Percentiles rank a stretch among this genome's conserved stretches.
These are phyloP conservation scores for Curvularia lunata DNA, from an alignment of 2,329 filamentous ascomycete species.

Conservation along the genomic window DNA sequence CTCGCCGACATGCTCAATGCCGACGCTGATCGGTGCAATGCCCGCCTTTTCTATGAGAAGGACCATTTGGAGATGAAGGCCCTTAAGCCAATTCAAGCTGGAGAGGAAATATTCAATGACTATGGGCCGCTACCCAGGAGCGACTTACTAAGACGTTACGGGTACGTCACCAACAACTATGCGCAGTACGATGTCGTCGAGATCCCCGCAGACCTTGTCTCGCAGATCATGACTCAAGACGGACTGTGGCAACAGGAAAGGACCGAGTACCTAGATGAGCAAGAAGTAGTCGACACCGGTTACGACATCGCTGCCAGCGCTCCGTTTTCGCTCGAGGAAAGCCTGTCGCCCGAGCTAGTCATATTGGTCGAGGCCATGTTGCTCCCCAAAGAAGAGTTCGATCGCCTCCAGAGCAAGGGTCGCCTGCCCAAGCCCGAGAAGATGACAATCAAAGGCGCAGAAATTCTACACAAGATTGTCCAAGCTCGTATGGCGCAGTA, in stretches of 20 bases:
- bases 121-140: conserved; percentile 84
- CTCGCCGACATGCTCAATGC: conserved; percentile 91
- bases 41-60: conserved; percentile 67
- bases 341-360: conserved; percentile 52
- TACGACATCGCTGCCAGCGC: conserved; percentile 62
- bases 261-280: conserved; percentile 65
- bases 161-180: conserved; percentile 83
- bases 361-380: conserved; percentile 55
- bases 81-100: conserved; percentile 69
- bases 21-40: conserved; percentile 81
- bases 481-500: conserved; percentile 57
- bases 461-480: conserved; percentile 51
- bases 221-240: conserved; percentile 19
- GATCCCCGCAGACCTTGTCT: conserved; percentile 67
- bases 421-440: conserved; percentile 54
- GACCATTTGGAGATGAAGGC: conserved; percentile 72
- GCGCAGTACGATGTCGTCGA: conserved; percentile 83
- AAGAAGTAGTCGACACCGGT: conserved; percentile 71
- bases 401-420: conserved; percentile 49
- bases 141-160: conserved; percentile 82
- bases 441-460: conserved; percentile 48
- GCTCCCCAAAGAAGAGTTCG: conserved; percentile 50
- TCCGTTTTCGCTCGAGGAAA: conserved; percentile 45
- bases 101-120: conserved; percentile 85
- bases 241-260: conserved; percentile 25